Evolutionary conservation across 768 basidiomycete genomes (phyloP).

Genomic region (Naganishia antarctica): DNA sequence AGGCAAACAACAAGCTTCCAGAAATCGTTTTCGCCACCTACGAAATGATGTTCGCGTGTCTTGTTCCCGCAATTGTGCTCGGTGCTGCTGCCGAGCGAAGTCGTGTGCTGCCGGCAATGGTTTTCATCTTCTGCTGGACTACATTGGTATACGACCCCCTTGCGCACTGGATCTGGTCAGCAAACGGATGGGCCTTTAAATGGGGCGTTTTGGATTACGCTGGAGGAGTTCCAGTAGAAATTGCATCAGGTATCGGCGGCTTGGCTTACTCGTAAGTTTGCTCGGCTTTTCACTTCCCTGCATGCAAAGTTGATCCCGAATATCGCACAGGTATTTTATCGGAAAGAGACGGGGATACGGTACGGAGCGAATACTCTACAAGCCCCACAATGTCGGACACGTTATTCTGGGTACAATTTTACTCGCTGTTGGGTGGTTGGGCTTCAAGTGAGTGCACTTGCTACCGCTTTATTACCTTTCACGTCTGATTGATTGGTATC

Average conservation of each 20-base stretch:
- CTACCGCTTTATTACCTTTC: not conserved
- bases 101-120: constrained; percentile 74
- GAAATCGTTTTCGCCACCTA: constrained; percentile 46
- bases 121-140: constrained; percentile 90
- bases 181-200: constrained; percentile 67
- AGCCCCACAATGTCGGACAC: constrained; percentile 84
- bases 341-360: constrained; percentile 88
- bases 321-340: constrained; percentile 56
- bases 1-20: constrained; percentile 48
- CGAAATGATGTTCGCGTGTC: constrained; percentile 53
- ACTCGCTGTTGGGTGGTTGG: constrained; percentile 84
- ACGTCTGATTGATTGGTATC: not conserved
- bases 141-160: constrained; percentile 83
- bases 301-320: not conserved
- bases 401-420: constrained; percentile 88
- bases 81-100: constrained; percentile 89
- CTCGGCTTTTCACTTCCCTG: constrained; percentile 39
- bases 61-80: constrained; percentile 68
- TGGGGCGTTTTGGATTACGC: constrained; percentile 69
- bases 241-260: constrained; percentile 85
- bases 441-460: constrained; percentile 35
- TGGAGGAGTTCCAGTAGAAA: constrained; percentile 94
- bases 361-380: constrained; percentile 83
- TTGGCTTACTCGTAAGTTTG: constrained; percentile 59
- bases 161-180: constrained; percentile 94